Conservation (phyloP, 2,329 filamentous ascomycete genomes). For the Fusarium sulawesiense region DNA sequence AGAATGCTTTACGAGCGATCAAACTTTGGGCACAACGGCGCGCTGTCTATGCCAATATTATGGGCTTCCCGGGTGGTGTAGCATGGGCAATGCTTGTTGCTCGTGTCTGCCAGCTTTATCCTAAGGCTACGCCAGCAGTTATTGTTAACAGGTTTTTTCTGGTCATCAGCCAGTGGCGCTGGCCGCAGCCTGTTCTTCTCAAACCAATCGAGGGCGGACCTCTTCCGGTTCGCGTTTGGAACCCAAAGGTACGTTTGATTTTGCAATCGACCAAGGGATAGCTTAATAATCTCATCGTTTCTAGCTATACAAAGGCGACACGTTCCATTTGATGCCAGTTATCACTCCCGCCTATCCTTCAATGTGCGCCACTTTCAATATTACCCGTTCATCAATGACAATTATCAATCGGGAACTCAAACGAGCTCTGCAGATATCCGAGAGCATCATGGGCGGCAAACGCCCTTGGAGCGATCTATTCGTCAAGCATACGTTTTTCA, state of each 20-base stretch:
- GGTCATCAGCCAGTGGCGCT: slow-evolving; percentile 90
- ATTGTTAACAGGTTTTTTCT: slow-evolving; percentile 95
- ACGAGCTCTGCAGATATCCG: slow-evolving; percentile 80
- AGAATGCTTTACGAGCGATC: slow-evolving; percentile 87
- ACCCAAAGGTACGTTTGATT: slow-evolving; percentile 75
- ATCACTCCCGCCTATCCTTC: slow-evolving; percentile 98
- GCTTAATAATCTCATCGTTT: slow-evolving; percentile 2
- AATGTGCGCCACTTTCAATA: slow-evolving; percentile 97
- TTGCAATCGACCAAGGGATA: not conserved
- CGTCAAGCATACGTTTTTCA: slow-evolving; percentile 92
- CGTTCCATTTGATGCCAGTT: slow-evolving; percentile 93
- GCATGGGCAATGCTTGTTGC: slow-evolving; percentile 99
- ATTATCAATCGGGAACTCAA: slow-evolving; percentile 87
- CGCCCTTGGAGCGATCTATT: slow-evolving; percentile 90
- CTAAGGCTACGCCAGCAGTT: slow-evolving; percentile 87
- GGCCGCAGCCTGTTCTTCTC: slow-evolving; percentile 92
- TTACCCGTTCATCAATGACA: slow-evolving; percentile 85
- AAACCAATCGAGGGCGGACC: slow-evolving; percentile 88
- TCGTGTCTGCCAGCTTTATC: slow-evolving; percentile 94
- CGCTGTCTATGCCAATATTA: slow-evolving; percentile 94
- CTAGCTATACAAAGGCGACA: slow-evolving; percentile 81
- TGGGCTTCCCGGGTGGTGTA: slow-evolving; percentile 95
- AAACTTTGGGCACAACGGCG: slow-evolving; percentile 96
- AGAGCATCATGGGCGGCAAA: slow-evolving; percentile 81
- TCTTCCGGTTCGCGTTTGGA: slow-evolving; percentile 89